Evolutionary conservation across 2,329 filamentous ascomycete genomes (phyloP).

Genomic region (Lithohypha guttulata): DNA sequence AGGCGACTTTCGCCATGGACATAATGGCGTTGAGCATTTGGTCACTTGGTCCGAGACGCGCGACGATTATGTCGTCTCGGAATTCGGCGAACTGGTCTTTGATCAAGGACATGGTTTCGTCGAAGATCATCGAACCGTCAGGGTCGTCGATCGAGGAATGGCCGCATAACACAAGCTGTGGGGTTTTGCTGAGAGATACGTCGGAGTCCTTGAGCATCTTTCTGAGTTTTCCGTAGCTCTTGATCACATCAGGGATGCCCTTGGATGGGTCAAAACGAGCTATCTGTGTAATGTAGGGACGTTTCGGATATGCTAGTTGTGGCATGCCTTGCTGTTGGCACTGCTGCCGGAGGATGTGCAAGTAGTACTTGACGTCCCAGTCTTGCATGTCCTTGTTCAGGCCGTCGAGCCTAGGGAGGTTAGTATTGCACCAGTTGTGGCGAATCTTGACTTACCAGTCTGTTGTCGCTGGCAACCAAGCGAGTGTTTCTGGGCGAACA

Average conservation of each 20-base stretch:
- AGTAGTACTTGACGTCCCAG: slow-evolving; percentile 64
- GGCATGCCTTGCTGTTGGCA: slow-evolving; percentile 45
- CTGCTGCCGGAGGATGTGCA: slow-evolving; percentile 58
- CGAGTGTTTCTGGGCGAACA: slow-evolving; percentile 56
- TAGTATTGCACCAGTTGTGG: slow-evolving; percentile 4
- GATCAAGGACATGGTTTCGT: slow-evolving; percentile 58
- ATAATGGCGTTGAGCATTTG: slow-evolving; percentile 70
- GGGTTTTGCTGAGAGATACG: slow-evolving; percentile 40
- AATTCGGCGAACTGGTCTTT: slow-evolving; percentile 53
- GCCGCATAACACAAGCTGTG: slow-evolving; percentile 66
- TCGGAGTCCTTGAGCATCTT: slow-evolving; percentile 47
- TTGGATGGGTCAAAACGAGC: slow-evolving; percentile 77
- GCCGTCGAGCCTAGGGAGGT: slow-evolving; percentile 53
- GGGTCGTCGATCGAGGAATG: slow-evolving; percentile 75
- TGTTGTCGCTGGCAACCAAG: slow-evolving; percentile 68
- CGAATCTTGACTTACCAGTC: slow-evolving; percentile 49
- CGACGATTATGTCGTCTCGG: slow-evolving; percentile 57
- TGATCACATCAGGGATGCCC: slow-evolving; percentile 66
- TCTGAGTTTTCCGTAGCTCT: slow-evolving; percentile 64
- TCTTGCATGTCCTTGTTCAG: slow-evolving; percentile 63
- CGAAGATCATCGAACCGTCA: slow-evolving; percentile 61
- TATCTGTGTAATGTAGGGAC: slow-evolving; percentile 64
- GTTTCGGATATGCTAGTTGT: slow-evolving; percentile 48
- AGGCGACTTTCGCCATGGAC: slow-evolving; percentile 58
- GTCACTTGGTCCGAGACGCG: slow-evolving; percentile 67